These are phyloP conservation scores for Epithemia pelagica DNA, from an alignment of 108 stramenopile species.

Conservation along the genomic window DNA sequence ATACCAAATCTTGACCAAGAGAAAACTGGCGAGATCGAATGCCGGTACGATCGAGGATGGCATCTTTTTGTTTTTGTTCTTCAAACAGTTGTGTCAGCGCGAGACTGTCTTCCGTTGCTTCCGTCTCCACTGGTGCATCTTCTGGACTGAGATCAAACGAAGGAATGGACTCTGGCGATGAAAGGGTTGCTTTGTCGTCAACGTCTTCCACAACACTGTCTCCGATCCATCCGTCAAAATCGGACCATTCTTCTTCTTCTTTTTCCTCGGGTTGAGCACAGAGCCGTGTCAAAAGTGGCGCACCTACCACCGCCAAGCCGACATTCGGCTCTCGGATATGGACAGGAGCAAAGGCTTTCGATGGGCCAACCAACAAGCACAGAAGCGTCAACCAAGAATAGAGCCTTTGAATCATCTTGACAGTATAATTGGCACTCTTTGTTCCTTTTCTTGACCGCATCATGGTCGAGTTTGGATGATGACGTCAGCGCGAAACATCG, in stretches of 20 bases:
- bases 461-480: not conserved
- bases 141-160: not conserved
- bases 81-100: not conserved
- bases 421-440: too few relatives aligned
- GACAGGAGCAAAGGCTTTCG: not conserved
- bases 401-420: too few relatives aligned
- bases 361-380: too few relatives aligned
- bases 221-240: constrained; percentile 33
- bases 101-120: not conserved
- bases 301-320: not conserved
- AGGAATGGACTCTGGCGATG: not conserved
- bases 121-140: not conserved
- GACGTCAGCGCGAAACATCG: not conserved
- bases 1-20: constrained; percentile 52
- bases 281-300: not conserved
- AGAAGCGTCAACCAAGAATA: too few relatives aligned
- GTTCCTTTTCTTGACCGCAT: not conserved
- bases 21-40: constrained; percentile 41
- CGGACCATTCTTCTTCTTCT: constrained; percentile 31
- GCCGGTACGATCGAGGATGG: constrained; percentile 3
- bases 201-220: not conserved
- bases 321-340: not conserved
- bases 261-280: not conserved
- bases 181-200: not conserved
- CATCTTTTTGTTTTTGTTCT: constrained; percentile 2